Evolutionary conservation across 768 basidiomycete species (phyloP).

Genomic region (Hysterangium stoloniferum): DNA sequence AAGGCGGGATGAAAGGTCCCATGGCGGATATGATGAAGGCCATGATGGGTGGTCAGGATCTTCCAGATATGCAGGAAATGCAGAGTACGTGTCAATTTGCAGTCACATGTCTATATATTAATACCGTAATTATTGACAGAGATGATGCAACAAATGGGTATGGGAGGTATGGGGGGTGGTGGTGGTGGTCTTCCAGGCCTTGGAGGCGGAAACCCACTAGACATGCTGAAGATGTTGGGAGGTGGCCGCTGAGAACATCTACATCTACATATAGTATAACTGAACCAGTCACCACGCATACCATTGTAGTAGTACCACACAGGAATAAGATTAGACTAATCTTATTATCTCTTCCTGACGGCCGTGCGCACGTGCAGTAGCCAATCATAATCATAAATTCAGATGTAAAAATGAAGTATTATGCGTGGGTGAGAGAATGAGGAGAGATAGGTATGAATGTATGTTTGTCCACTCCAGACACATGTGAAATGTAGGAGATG

Average conservation of each 20-base stretch:
- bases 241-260: conserved; percentile 8
- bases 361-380: too few species aligned
- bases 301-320: not conserved
- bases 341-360: too few species aligned
- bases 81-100: conserved; percentile 50
- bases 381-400: too few species aligned
- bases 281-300: too few species aligned
- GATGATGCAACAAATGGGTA: conserved; percentile 88
- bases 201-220: conserved; percentile 44
- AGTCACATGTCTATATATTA: not conserved
- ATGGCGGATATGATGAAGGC: conserved; percentile 98
- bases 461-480: too few species aligned
- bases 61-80: conserved; percentile 92
- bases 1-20: conserved; percentile 84
- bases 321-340: not conserved
- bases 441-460: not conserved
- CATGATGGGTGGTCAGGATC: conserved; percentile 94
- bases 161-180: too few species aligned
- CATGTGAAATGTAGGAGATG: not conserved
- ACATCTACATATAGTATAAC: not conserved
- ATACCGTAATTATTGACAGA: conserved; percentile 34
- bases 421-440: conserved; percentile 1
- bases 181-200: conserved; percentile 32
- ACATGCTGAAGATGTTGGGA: conserved; percentile 20
- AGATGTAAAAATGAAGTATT: conserved; percentile 2